These are phyloP conservation scores for Sungouiozyma intestinalis DNA, from an alignment of 805 yeast species.

Conservation along the genomic window DNA sequence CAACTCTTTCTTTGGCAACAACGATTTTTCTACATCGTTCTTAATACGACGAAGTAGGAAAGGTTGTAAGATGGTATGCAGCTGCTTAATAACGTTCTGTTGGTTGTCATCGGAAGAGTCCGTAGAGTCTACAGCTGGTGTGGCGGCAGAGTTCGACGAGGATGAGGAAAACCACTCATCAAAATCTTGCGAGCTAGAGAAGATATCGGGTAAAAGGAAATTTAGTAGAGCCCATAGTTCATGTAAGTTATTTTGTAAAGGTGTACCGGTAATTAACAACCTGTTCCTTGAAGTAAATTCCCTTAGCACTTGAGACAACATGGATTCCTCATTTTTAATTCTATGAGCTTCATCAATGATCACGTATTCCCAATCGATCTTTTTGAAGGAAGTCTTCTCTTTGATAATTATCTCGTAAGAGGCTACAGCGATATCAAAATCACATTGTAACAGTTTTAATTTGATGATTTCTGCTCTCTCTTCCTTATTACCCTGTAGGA, in stretches of 20 bases:
- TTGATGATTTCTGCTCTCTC: slow-evolving; percentile 49
- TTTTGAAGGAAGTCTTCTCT: slow-evolving; percentile 57
- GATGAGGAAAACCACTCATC: slow-evolving; percentile 58
- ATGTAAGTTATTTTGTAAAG: slow-evolving; percentile 68
- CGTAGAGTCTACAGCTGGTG: neutral
- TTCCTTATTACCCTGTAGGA: slow-evolving; percentile 67
- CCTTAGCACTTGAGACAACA: slow-evolving; percentile 64
- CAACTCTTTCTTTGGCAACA: slow-evolving; percentile 64
- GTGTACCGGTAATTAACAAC: slow-evolving; percentile 72
- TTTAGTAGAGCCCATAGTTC: slow-evolving; percentile 77
- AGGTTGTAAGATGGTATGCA: slow-evolving; percentile 68
- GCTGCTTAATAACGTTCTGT: slow-evolving; percentile 50
- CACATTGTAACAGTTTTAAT: slow-evolving; percentile 41
- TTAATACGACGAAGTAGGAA: slow-evolving; percentile 68
- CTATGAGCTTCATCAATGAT: slow-evolving; percentile 76
- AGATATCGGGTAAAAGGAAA: slow-evolving; percentile 69
- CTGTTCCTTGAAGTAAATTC: slow-evolving; percentile 62
- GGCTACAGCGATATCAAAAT: slow-evolving; percentile 62
- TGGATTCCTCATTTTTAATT: slow-evolving; percentile 65
- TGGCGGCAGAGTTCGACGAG: neutral
- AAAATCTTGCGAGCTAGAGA: slow-evolving; percentile 63
- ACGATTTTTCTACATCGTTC: slow-evolving; percentile 67
- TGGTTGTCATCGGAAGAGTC: slow-evolving; percentile 33
- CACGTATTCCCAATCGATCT: slow-evolving; percentile 67
- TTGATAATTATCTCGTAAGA: slow-evolving; percentile 71